These are phyloP conservation scores for Acorus calamus DNA, from an alignment of 106 monocot species.

Conservation along the genomic window DNA sequence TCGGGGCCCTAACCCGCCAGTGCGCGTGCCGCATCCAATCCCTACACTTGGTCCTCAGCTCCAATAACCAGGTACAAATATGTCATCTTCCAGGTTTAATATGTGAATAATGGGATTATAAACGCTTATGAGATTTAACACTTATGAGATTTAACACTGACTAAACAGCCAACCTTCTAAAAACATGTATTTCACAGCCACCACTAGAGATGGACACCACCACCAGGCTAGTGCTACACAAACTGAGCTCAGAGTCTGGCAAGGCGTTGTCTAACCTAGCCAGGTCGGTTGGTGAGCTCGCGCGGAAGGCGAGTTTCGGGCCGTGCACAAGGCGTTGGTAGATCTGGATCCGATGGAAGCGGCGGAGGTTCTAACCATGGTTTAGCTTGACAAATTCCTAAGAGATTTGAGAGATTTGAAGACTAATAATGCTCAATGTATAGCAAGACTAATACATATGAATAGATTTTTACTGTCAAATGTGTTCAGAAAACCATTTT, in stretches of 20 bases:
- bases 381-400: too few relatives aligned
- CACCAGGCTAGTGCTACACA: slow-evolving; percentile 4
- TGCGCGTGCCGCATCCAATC: slow-evolving; percentile 29
- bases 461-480: too few relatives aligned
- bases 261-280: slow-evolving; percentile 12
- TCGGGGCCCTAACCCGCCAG: slow-evolving; percentile 21
- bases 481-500: too few relatives aligned
- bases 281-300: slow-evolving; percentile 36
- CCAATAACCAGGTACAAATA: background rate
- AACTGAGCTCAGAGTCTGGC: slow-evolving; percentile 13
- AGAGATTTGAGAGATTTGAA: too few relatives aligned
- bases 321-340: slow-evolving; percentile 5
- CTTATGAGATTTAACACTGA: background rate
- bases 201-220: background rate
- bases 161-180: background rate
- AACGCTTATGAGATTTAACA: background rate
- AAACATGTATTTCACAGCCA: background rate
- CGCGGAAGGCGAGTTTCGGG: slow-evolving; percentile 32
- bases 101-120: background rate
- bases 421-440: too few relatives aligned
- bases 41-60: slow-evolving; percentile 8
- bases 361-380: slow-evolving; percentile 8
- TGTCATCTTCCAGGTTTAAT: background rate
- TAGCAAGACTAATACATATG: too few relatives aligned
- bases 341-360: slow-evolving; percentile 11